Percentiles rank a stretch among this genome's conserved stretches.
Conservation (phyloP, 257 asterid species). For the Paraleonurus japonicus region DNA sequence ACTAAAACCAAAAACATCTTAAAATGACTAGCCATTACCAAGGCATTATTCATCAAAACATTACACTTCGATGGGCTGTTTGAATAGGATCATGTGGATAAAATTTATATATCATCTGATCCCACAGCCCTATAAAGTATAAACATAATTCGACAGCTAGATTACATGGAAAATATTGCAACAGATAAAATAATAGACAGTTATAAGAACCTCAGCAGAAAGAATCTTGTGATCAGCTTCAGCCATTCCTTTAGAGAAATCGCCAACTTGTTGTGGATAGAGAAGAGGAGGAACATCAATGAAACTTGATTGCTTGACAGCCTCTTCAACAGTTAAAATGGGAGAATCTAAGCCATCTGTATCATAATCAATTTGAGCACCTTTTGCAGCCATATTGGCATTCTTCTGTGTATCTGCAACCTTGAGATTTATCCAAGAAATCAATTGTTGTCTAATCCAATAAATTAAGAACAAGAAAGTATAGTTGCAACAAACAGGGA, state of each 20-base stretch:
- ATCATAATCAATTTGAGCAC: conserved; percentile 53
- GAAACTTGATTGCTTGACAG: conserved; percentile 57
- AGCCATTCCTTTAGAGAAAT: conserved; percentile 72
- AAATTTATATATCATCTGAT: not conserved
- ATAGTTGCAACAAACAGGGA: not conserved
- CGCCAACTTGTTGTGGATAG: conserved; percentile 53
- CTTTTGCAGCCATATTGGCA: conserved; percentile 59
- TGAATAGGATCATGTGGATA: no score
- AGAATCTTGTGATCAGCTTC: conserved; percentile 70
- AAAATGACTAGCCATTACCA: no score
- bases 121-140: conserved; percentile 1
- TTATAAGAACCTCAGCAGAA: conserved; percentile 49
- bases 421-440: conserved; percentile 29
- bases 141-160: not conserved
- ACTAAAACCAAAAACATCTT: no score
- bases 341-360: conserved; percentile 53
- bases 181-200: no score
- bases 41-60: no score
- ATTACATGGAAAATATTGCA: not conserved
- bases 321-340: conserved; percentile 73
- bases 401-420: conserved; percentile 60
- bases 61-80: no score
- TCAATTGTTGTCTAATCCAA: not conserved
- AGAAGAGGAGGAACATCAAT: conserved; percentile 45
- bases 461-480: not conserved